Evolutionary conservation across 306 rosid genomes (phyloP).

Genomic region (Glycine tomentella): DNA sequence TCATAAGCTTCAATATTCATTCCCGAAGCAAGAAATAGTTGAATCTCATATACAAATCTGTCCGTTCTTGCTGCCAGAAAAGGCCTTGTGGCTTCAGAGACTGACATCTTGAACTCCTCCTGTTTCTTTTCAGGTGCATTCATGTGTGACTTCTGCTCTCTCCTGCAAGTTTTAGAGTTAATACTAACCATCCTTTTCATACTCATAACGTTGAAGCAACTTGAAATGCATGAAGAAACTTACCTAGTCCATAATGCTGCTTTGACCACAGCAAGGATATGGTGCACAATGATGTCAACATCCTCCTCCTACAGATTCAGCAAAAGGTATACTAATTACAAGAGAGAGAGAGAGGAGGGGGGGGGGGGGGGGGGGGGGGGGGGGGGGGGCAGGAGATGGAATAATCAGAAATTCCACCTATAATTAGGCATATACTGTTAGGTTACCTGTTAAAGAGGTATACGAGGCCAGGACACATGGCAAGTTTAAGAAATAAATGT

Average conservation of each 20-base stretch:
- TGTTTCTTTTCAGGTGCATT: conserved; percentile 57
- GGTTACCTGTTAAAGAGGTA: too few relatives aligned
- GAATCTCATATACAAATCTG: conserved; percentile 73
- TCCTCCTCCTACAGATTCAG: conserved; percentile 76
- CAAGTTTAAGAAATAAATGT: too few relatives aligned
- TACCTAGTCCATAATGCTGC: conserved; percentile 63
- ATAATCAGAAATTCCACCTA: neutral
- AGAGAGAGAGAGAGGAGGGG: neutral
- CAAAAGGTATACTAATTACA: conserved; percentile 1
- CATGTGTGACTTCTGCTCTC: conserved; percentile 47
- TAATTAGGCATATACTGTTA: conserved; percentile 5
- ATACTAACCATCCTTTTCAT: conserved; percentile 10
- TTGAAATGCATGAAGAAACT: conserved; percentile 35
- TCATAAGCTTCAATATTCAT: conserved; percentile 88
- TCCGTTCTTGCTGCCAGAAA: conserved; percentile 72
- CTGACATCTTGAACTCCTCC: conserved; percentile 62
- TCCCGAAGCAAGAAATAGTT: conserved; percentile 88
- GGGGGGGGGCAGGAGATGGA: neutral
- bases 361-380: neutral
- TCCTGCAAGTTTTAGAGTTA: conserved; percentile 49
- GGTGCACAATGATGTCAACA: conserved; percentile 83
- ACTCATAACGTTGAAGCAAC: conserved; percentile 23
- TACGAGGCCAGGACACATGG: too few relatives aligned
- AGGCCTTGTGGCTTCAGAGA: conserved; percentile 73
- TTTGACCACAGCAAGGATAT: conserved; percentile 65